These are phyloP conservation scores for Populus deltoides DNA, from an alignment of 345 rosid species.

Conservation along the genomic window DNA sequence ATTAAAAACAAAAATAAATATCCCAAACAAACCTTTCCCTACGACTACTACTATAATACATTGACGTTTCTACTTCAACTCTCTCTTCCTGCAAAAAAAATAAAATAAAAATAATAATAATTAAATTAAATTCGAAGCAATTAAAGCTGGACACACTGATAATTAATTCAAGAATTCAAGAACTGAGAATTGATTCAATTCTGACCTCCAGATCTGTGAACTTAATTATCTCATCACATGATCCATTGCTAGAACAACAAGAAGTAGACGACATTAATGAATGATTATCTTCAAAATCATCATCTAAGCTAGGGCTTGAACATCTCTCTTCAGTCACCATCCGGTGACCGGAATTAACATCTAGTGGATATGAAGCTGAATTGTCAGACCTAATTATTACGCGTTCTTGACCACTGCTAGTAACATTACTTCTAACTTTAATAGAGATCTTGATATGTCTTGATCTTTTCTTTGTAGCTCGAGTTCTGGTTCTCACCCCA, in stretches of 20 bases:
- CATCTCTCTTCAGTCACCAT: slow-evolving; percentile 16
- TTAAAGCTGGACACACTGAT: slow-evolving; percentile 30
- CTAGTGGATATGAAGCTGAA: background rate
- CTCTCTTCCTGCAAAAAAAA: slow-evolving; percentile 39
- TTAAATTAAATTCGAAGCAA: slow-evolving; percentile 14
- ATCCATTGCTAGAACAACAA: slow-evolving; percentile 58
- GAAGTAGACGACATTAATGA: slow-evolving; percentile 36
- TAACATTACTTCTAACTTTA: slow-evolving; percentile 35
- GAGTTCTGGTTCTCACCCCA: slow-evolving; percentile 35
- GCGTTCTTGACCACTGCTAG: background rate
- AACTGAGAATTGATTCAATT: slow-evolving; percentile 2
- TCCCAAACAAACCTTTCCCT: slow-evolving; percentile 33
- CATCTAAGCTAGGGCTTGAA: slow-evolving; percentile 27
- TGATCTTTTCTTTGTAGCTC: slow-evolving; percentile 22
- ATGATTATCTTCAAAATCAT: background rate
- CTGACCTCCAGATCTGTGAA: slow-evolving; percentile 56
- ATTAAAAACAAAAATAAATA: background rate
- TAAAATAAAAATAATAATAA: background rate
- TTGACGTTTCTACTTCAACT: slow-evolving; percentile 51
- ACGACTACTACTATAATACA: slow-evolving; percentile 34
- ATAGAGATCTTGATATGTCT: slow-evolving; percentile 23
- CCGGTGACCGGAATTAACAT: slow-evolving; percentile 6
- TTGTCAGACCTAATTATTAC: slow-evolving; percentile 13
- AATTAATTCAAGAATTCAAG: slow-evolving; percentile 15
- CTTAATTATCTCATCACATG: slow-evolving; percentile 34